phyloP scores from a whole-genome alignment of 208 protist genomes.

The Trypanosoma melophagium region DNA sequence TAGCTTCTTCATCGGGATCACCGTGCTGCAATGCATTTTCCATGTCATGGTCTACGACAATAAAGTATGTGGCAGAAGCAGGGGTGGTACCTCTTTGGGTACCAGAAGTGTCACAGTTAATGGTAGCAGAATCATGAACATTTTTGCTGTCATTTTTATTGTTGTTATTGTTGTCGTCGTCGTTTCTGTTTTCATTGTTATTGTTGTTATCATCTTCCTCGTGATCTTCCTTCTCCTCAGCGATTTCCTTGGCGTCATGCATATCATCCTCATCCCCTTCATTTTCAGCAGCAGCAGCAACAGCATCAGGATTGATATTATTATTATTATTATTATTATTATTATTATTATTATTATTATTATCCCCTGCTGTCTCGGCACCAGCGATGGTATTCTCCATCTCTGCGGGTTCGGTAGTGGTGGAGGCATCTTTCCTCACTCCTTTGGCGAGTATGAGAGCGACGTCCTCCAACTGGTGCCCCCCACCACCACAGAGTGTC shows the following conservation, averaged over 20 bases:
- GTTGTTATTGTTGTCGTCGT: too few relatives aligned
- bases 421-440: neutral
- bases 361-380: neutral
- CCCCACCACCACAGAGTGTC: constrained; percentile 21
- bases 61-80: constrained; percentile 27
- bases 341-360: constrained; percentile 5
- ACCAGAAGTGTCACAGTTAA: too few relatives aligned
- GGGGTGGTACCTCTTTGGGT: too few relatives aligned
- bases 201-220: neutral
- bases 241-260: constrained; percentile 30
- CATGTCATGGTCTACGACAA: constrained; percentile 54
- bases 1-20: neutral
- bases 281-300: too few relatives aligned
- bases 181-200: neutral
- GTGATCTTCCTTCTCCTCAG: neutral
- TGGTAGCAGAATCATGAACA: too few relatives aligned
- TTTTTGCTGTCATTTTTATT: too few relatives aligned
- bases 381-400: too few relatives aligned
- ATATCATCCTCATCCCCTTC: constrained; percentile 15
- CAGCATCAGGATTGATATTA: too few relatives aligned
- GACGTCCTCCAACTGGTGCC: constrained; percentile 20
- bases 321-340: neutral
- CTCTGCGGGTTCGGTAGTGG: neutral
- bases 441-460: constrained; percentile 12
- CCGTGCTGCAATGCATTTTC: constrained; percentile 25